Conservation (phyloP, 169 alveolate species). For the Amoebophrya sp. region DNA sequence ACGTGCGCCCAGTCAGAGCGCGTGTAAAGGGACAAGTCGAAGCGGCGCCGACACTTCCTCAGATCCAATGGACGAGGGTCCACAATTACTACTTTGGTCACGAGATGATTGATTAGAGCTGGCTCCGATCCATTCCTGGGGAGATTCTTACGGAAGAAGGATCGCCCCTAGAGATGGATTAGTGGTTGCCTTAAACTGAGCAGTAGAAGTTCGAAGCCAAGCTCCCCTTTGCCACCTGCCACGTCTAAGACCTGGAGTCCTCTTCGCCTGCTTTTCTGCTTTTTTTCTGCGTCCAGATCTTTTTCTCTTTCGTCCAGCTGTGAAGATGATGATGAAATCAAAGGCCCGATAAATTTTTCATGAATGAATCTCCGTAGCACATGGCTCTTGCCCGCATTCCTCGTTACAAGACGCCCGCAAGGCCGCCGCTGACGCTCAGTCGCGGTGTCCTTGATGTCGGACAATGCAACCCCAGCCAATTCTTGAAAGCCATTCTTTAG, state of each 20-base stretch:
- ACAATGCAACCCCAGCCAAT: not conserved
- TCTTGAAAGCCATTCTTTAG: not conserved
- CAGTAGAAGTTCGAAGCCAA: not conserved
- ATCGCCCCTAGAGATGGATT: too few relatives aligned
- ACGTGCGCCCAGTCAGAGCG: not conserved
- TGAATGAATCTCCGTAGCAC: not conserved
- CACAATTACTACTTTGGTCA: not conserved
- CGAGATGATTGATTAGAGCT: too few relatives aligned
- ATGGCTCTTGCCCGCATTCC: not conserved
- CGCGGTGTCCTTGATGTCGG: too few relatives aligned
- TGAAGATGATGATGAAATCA: not conserved
- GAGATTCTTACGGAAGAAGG: too few relatives aligned
- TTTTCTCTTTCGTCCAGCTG: not conserved
- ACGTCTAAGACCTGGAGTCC: not conserved
- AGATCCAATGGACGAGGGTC: conserved; percentile 1
- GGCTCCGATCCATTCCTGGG: too few relatives aligned
- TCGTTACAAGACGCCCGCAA: not conserved
- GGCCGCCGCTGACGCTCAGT: not conserved
- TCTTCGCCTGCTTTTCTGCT: not conserved
- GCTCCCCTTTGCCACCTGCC: conserved; percentile 12
- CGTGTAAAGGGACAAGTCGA: not conserved
- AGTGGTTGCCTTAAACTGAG: too few relatives aligned
- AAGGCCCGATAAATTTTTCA: not conserved
- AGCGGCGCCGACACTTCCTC: not conserved
- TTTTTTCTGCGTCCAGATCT: not conserved